Percentiles rank a stretch among this genome's conserved stretches.
These are phyloP conservation scores for Podochytrium sp. DNA, from an alignment of 192 early-diverging fungal genomes.

Conservation along the genomic window DNA sequence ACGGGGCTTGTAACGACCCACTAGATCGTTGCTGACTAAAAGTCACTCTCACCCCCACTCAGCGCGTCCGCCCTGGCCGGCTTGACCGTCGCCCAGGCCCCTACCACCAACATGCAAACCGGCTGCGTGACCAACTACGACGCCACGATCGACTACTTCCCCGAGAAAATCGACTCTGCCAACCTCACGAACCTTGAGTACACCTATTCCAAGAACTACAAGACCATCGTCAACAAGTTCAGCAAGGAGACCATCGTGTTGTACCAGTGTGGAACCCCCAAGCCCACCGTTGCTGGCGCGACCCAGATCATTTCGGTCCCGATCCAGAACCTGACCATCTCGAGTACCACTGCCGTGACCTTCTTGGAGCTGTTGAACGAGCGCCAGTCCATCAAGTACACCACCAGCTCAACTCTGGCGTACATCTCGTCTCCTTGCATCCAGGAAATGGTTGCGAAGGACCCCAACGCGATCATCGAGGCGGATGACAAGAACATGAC, in stretches of 20 bases:
- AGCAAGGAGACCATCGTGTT: constrained; percentile 36
- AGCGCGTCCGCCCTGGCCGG: too few relatives aligned
- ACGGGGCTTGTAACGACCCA: too few relatives aligned
- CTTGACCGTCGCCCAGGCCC: too few relatives aligned
- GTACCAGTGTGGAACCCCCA: constrained; percentile 50
- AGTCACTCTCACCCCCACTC: too few relatives aligned
- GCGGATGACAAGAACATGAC: background rate
- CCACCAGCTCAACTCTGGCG: constrained; percentile 15
- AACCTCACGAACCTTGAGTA: constrained; percentile 13
- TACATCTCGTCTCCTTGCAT: constrained; percentile 44
- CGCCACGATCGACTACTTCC: constrained; percentile 33
- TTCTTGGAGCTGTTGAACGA: constrained; percentile 39
- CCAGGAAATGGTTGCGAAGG: constrained; percentile 21
- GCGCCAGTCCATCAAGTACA: constrained; percentile 39
- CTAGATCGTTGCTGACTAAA: too few relatives aligned
- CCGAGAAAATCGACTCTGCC: constrained; percentile 26
- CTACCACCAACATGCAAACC: background rate
- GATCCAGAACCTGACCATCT: constrained; percentile 25
- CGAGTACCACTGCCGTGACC: constrained; percentile 41
- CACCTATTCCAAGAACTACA: constrained; percentile 51
- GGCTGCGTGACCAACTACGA: constrained; percentile 7
- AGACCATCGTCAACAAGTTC: constrained; percentile 42
- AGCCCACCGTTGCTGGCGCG: constrained; percentile 29
- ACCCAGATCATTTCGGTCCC: constrained; percentile 38
- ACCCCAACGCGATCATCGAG: background rate